These are phyloP conservation scores for Meripilus lineatus DNA, from an alignment of 1,284 basidiomycete species.

Conservation along the genomic window DNA sequence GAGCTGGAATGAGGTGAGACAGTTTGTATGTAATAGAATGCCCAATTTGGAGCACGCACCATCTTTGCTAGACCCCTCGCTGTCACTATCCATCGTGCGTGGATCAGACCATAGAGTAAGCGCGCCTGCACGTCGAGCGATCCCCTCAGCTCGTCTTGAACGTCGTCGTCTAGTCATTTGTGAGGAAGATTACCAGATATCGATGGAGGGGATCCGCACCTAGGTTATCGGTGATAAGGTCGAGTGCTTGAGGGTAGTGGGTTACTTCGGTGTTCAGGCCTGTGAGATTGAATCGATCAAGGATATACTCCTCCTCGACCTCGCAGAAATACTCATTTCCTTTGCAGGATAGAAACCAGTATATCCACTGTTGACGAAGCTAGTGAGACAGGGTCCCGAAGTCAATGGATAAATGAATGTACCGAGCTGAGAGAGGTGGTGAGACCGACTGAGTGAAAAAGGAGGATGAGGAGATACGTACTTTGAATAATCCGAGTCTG, in stretches of 20 bases:
- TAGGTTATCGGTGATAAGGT: slow-evolving; percentile 91
- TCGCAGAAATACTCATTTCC: slow-evolving; percentile 99
- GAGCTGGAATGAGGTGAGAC: slow-evolving; percentile 45
- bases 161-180: slow-evolving; percentile 60
- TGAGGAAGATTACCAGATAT: neutral
- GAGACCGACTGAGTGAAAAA: neutral
- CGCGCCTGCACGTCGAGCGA: slow-evolving; percentile 90
- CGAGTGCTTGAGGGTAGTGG: slow-evolving; percentile 91
- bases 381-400: neutral
- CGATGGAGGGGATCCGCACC: slow-evolving; percentile 43
- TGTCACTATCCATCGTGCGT: slow-evolving; percentile 96
- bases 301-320: slow-evolving; percentile 98
- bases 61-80: slow-evolving; percentile 92
- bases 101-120: slow-evolving; percentile 92
- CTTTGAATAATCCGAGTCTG: slow-evolving; percentile 88
- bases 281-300: slow-evolving; percentile 97
- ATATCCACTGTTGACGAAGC: slow-evolving; percentile 71
- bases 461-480: slow-evolving; percentile 30
- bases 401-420: slow-evolving; percentile 10
- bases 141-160: slow-evolving; percentile 72
- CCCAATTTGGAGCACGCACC: slow-evolving; percentile 44
- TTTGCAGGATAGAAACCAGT: slow-evolving; percentile 98
- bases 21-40: too few relatives aligned
- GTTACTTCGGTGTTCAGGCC: slow-evolving; percentile 96
- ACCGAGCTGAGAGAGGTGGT: slow-evolving; percentile 30